Conservation (phyloP, 306 rosid genomes). For the Fragaria vesca region DNA sequence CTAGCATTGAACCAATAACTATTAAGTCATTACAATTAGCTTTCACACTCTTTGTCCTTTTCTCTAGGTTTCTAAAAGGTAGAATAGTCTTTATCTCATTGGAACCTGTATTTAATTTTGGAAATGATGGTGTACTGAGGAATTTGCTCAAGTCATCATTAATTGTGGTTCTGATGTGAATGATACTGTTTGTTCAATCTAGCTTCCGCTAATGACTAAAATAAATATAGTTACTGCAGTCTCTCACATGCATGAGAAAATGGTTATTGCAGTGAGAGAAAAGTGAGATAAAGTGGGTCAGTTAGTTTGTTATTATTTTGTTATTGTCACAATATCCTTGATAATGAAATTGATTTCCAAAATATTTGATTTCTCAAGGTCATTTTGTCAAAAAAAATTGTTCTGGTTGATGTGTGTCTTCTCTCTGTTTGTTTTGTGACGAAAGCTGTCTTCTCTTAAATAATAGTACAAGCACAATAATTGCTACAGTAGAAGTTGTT, state of each 20-base stretch:
- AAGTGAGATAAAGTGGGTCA: not conserved
- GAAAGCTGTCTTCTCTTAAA: not conserved
- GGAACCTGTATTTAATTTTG: not conserved
- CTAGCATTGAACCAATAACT: not conserved
- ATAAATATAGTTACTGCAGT: not conserved
- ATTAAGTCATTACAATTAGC: not conserved
- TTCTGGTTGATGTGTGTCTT: too few relatives aligned
- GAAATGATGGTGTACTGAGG: not conserved
- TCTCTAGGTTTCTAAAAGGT: not conserved
- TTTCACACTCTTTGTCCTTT: not conserved
- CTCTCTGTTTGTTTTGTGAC: too few relatives aligned
- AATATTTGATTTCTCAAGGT: not conserved
- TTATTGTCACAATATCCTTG: not conserved
- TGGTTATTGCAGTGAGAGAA: not conserved
- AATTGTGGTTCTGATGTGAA: not conserved
- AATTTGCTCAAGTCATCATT: not conserved
- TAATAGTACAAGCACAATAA: not conserved
- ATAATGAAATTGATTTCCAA: not conserved
- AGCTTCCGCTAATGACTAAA: not conserved
- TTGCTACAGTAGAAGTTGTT: slow-evolving; percentile 54
- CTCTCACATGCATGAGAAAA: not conserved
- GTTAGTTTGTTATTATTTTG: too few relatives aligned
- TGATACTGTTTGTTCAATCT: not conserved
- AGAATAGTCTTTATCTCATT: not conserved
- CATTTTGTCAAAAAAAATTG: not conserved